A percentile compares a stretch with the other conserved stretches of the same genome.
Conservation (phyloP, 176 grass and related monocot species). For the Carex myosuroides region DNA sequence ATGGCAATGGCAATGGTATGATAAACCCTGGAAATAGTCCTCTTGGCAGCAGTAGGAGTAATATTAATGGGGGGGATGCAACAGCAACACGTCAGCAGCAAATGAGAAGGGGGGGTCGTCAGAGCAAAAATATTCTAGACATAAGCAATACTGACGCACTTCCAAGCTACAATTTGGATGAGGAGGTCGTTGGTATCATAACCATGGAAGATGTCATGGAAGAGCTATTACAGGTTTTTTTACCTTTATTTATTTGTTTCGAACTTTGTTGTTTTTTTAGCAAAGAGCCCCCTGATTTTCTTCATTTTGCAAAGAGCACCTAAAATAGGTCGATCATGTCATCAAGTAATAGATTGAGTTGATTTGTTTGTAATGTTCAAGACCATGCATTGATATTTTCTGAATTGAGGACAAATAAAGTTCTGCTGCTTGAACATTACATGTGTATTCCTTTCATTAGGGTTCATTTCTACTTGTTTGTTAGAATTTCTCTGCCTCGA, state of each 20-base stretch:
- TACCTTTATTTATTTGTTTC: not conserved
- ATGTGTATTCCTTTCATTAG: not conserved
- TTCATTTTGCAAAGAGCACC: not conserved
- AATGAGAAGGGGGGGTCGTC: conserved; percentile 34
- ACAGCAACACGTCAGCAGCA: conserved; percentile 31
- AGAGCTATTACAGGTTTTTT: conserved; percentile 71
- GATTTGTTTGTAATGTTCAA: not conserved
- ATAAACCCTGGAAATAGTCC: conserved; percentile 31
- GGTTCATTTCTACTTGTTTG: not conserved
- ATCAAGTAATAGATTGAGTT: not conserved
- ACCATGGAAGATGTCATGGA: conserved; percentile 99
- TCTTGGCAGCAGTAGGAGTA: conserved; percentile 22
- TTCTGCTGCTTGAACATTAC: not conserved
- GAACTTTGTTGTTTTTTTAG: not conserved
- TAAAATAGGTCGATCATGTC: not conserved
- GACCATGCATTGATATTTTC: no score
- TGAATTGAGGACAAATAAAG: not conserved
- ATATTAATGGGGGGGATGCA: no score
- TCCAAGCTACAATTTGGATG: conserved; percentile 71
- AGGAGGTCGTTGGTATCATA: conserved; percentile 95
- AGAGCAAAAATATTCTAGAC: conserved; percentile 84
- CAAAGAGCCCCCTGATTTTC: not conserved
- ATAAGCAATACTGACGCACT: conserved; percentile 61
- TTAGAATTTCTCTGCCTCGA: not conserved
- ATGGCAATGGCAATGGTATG: no score